Percentiles rank a stretch among this genome's conserved stretches.
These are phyloP conservation scores for Jatropha curcas DNA, from an alignment of 345 rosid genomes.

Conservation along the genomic window DNA sequence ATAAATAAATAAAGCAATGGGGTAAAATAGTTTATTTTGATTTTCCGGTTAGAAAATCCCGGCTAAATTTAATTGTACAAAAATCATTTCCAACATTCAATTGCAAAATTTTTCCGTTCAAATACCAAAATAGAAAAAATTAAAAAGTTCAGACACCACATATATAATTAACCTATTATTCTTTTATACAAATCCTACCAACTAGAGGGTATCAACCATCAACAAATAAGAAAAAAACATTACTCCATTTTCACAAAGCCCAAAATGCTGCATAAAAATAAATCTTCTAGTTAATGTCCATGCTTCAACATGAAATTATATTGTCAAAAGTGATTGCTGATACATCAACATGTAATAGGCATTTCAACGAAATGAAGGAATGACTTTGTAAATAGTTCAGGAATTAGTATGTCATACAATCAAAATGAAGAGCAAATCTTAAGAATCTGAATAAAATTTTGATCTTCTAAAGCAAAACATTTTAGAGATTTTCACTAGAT, in stretches of 20 bases:
- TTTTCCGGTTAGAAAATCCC: too few relatives aligned
- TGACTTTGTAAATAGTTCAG: not conserved
- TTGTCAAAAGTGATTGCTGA: not conserved
- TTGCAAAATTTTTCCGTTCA: too few relatives aligned
- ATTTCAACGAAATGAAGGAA: not conserved
- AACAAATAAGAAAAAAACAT: not conserved
- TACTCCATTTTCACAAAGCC: not conserved
- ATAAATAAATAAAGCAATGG: too few relatives aligned
- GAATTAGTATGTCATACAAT: not conserved
- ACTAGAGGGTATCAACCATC: not conserved
- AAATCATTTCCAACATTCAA: too few relatives aligned
- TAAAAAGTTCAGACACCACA: too few relatives aligned
- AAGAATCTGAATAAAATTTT: slow-evolving; percentile 3
- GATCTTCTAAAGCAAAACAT: not conserved
- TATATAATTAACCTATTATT: too few relatives aligned
- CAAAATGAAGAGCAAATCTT: not conserved
- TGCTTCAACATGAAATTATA: not conserved
- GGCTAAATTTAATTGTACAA: too few relatives aligned
- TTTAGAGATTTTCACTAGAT: not conserved
- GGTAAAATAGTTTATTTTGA: too few relatives aligned
- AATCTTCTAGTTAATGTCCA: not conserved
- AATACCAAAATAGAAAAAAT: too few relatives aligned
- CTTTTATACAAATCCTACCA: not conserved
- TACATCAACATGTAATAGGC: not conserved
- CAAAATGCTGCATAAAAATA: not conserved